These are phyloP conservation scores for Trichosporon coremiiforme DNA, from an alignment of 1,284 basidiomycete species.

Conservation along the genomic window DNA sequence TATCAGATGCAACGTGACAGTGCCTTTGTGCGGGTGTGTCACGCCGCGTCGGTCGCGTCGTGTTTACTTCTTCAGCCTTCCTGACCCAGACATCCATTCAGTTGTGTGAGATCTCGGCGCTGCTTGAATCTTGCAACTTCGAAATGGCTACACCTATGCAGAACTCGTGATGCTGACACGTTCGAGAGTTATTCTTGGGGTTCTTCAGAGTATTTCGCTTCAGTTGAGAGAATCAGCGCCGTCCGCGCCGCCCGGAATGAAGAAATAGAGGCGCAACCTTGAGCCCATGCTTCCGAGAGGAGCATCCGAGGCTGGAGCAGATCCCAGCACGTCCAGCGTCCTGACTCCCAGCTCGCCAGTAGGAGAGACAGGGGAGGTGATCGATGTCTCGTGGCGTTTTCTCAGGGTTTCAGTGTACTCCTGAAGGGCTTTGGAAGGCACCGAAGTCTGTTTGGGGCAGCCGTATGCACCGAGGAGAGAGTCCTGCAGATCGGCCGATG, in stretches of 20 bases:
- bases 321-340: too few relatives aligned
- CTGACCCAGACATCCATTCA: neutral
- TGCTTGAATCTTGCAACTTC: too few relatives aligned
- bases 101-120: too few relatives aligned
- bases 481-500: too few relatives aligned
- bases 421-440: neutral
- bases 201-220: too few relatives aligned
- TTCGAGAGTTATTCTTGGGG: neutral
- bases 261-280: neutral
- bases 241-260: neutral
- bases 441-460: neutral
- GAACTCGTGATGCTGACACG: neutral
- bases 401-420: neutral
- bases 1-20: neutral
- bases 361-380: neutral
- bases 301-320: too few relatives aligned
- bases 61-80: neutral
- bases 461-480: too few relatives aligned
- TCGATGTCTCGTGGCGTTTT: neutral
- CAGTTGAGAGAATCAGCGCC: too few relatives aligned
- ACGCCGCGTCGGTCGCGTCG: neutral
- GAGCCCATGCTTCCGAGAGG: neutral
- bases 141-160: neutral
- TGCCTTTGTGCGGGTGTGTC: neutral
- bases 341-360: neutral